These are phyloP conservation scores for Raddia guianensis DNA, from an alignment of 176 grass and related monocot species.

Conservation along the genomic window DNA sequence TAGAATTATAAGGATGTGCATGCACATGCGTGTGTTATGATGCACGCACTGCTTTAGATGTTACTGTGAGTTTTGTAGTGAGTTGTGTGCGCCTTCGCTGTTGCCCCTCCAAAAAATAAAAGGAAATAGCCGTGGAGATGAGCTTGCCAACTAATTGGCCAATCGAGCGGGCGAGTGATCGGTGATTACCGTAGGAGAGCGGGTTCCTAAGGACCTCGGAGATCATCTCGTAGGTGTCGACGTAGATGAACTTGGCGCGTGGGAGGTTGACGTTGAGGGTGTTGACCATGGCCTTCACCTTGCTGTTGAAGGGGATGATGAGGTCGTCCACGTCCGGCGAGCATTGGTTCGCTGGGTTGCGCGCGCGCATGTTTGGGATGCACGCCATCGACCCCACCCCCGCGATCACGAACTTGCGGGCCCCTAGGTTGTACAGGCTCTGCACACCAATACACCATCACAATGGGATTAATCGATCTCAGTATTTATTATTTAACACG, in stretches of 20 bases:
- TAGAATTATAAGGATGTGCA: too few species aligned
- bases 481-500: too few species aligned
- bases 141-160: too few species aligned
- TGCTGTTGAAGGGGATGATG: slow-evolving; percentile 79
- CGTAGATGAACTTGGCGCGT: slow-evolving; percentile 72
- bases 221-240: slow-evolving; percentile 85
- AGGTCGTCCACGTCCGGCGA: slow-evolving; percentile 81
- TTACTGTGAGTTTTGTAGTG: too few species aligned
- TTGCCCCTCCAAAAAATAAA: too few species aligned
- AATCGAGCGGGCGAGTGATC: too few species aligned
- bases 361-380: slow-evolving; percentile 89
- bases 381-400: slow-evolving; percentile 85
- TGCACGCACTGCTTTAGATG: too few species aligned
- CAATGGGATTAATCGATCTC: too few species aligned
- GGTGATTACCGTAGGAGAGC: slow-evolving; percentile 51
- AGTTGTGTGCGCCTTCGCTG: too few species aligned
- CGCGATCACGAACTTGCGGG: slow-evolving; percentile 68
- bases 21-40: too few species aligned
- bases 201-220: slow-evolving; percentile 67
- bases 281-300: slow-evolving; percentile 72
- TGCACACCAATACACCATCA: slow-evolving; percentile 24
- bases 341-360: slow-evolving; percentile 55
- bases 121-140: too few species aligned
- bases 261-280: slow-evolving; percentile 68
- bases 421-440: slow-evolving; percentile 82